Percentiles rank a stretch among this genome's conserved stretches.
Evolutionary conservation across 164 flowering plant species (phyloP).

Genomic region (Dillenia suffruticosa): DNA sequence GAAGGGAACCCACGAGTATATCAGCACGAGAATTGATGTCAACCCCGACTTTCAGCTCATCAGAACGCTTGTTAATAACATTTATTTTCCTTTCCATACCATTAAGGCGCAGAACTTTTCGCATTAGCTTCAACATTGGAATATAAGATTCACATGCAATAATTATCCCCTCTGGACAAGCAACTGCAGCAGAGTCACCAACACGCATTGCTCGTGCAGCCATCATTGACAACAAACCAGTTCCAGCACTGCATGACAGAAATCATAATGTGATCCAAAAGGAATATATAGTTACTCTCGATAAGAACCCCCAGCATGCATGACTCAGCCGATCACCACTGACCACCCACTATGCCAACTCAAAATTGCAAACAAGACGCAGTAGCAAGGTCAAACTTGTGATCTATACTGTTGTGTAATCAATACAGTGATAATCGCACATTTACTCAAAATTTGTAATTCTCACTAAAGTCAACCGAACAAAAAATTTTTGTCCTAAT

Average conservation of each 20-base stretch:
- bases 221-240: conserved; percentile 96
- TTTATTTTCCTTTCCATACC: conserved; percentile 53
- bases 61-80: conserved; percentile 75
- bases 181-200: conserved; percentile 9
- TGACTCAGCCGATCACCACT: no score
- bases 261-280: background rate
- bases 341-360: no score
- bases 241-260: conserved; percentile 69
- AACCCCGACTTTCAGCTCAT: conserved; percentile 71
- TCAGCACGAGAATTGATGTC: conserved; percentile 77
- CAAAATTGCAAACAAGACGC: no score
- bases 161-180: conserved; percentile 42
- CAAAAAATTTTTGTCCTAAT: no score
- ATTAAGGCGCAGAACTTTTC: conserved; percentile 65
- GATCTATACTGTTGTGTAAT: no score
- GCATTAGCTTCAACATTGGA: conserved; percentile 90
- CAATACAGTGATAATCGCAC: no score
- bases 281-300: background rate
- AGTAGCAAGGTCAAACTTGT: no score
- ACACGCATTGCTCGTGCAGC: conserved; percentile 75
- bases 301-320: background rate
- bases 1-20: conserved; percentile 53
- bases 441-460: no score
- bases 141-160: conserved; percentile 93
- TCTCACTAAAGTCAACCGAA: no score